Evolutionary conservation across 2,329 filamentous ascomycete genomes (phyloP).

Genomic region (Exophiala dermatitidis): DNA sequence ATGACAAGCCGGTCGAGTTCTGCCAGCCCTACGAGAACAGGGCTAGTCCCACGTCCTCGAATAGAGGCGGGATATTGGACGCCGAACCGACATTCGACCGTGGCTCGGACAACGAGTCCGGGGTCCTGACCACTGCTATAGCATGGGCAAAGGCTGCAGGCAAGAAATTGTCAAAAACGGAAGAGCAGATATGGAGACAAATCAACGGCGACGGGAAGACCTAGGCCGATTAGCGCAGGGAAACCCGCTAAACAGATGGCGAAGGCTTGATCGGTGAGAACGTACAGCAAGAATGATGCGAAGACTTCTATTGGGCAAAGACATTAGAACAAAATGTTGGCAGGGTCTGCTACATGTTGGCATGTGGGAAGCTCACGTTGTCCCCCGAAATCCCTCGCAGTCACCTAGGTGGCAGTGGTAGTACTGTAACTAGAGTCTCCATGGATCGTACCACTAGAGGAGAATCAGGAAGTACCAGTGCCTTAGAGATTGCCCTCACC

Average conservation of each 20-base stretch:
- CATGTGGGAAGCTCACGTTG: too few species aligned
- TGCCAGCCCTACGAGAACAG: conserved; percentile 13
- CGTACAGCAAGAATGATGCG: too few species aligned
- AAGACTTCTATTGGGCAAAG: too few species aligned
- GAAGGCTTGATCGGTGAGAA: background rate
- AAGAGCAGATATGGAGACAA: conserved; percentile 40
- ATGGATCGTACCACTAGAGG: too few species aligned
- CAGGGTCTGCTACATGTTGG: too few species aligned
- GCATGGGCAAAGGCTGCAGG: conserved; percentile 28
- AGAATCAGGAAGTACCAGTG: too few species aligned
- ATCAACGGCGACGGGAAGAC: conserved; percentile 27
- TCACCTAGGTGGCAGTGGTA: too few species aligned
- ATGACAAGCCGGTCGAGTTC: conserved; percentile 19
- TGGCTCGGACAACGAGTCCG: conserved; percentile 49
- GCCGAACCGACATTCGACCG: conserved; percentile 58
- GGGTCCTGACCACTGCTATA: conserved; percentile 28
- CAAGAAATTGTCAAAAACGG: conserved; percentile 41
- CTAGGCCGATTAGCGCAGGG: background rate
- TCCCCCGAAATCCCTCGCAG: too few species aligned
- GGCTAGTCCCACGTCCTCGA: conserved; percentile 13
- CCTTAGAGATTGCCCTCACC: too few species aligned
- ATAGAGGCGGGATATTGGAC: conserved; percentile 22
- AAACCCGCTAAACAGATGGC: background rate
- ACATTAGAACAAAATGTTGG: too few species aligned
- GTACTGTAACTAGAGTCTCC: too few species aligned